A percentile compares a stretch with the other conserved stretches of the same genome.
Evolutionary conservation across 345 rosid species (phyloP).

Genomic region (Eucalyptus curtisii): DNA sequence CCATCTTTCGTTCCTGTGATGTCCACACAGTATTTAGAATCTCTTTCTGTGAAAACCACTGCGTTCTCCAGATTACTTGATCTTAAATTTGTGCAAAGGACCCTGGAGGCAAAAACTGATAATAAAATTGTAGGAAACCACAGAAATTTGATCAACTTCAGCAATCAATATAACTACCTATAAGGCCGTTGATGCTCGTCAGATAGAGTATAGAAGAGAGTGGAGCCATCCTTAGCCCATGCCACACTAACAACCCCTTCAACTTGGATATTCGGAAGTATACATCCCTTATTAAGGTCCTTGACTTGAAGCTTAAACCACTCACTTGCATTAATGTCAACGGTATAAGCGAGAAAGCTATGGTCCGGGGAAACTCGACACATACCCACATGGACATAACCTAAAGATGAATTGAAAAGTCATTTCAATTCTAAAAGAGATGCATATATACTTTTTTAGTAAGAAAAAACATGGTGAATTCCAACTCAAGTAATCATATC

Average conservation of each 20-base stretch:
- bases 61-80: constrained; percentile 24
- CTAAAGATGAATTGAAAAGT: constrained; percentile 11
- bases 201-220: constrained; percentile 53
- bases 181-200: constrained; percentile 70
- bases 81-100: constrained; percentile 45
- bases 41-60: constrained; percentile 39
- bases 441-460: not conserved
- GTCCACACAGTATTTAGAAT: constrained; percentile 77
- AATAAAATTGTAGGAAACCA: not conserved
- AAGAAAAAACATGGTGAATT: not conserved
- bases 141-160: not conserved
- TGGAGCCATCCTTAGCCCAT: constrained; percentile 71
- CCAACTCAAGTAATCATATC: not conserved
- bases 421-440: not conserved
- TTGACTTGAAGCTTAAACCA: constrained; percentile 66
- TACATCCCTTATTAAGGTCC: constrained; percentile 44
- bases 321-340: constrained; percentile 62
- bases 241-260: constrained; percentile 80
- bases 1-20: constrained; percentile 91
- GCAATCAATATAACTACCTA: constrained; percentile 23
- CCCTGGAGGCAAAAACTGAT: constrained; percentile 28
- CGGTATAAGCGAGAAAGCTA: constrained; percentile 69
- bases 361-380: constrained; percentile 91
- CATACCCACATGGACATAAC: constrained; percentile 77
- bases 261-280: constrained; percentile 34